A percentile compares a stretch with the other conserved stretches of the same genome.
Conservation (phyloP, 495 filamentous ascomycete genomes). For the Annulohypoxylon bovei region DNA sequence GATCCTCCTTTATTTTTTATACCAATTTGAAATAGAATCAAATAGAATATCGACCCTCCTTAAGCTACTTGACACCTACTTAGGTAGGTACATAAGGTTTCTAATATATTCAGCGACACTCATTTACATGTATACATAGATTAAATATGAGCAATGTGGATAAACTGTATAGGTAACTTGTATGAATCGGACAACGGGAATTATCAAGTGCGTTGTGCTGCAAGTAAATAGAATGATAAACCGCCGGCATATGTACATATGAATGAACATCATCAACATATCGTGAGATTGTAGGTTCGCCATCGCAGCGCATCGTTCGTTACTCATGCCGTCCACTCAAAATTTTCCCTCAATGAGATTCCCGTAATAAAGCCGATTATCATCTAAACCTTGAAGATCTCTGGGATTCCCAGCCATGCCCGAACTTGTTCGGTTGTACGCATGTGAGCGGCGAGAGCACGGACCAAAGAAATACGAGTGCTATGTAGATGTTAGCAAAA, state of each 20-base stretch:
- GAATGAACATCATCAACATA: not conserved
- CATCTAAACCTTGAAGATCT: not conserved
- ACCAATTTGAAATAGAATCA: constrained; percentile 4
- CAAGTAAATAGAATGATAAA: not conserved
- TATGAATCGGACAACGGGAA: not conserved
- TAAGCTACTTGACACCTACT: not conserved
- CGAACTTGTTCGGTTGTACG: constrained; percentile 17
- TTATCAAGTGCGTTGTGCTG: not conserved
- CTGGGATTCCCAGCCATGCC: constrained; percentile 4
- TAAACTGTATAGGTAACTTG: constrained; percentile 11
- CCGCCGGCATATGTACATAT: constrained; percentile 6
- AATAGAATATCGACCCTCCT: constrained; percentile 4
- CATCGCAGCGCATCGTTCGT: not conserved
- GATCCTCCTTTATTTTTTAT: not conserved
- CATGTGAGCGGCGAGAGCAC: constrained; percentile 10
- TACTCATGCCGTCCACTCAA: constrained; percentile 5
- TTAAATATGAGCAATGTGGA: constrained; percentile 17
- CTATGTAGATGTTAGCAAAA: not conserved
- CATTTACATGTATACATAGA: not conserved
- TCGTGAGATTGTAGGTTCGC: constrained; percentile 16
- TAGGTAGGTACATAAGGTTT: not conserved
- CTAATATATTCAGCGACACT: constrained; percentile 1
- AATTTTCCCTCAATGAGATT: constrained; percentile 5
- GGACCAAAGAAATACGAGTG: constrained; percentile 14
- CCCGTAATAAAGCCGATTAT: constrained; percentile 24